Conservation (phyloP, 495 filamentous ascomycete species). For the Aspergillus carlsbadensis region DNA sequence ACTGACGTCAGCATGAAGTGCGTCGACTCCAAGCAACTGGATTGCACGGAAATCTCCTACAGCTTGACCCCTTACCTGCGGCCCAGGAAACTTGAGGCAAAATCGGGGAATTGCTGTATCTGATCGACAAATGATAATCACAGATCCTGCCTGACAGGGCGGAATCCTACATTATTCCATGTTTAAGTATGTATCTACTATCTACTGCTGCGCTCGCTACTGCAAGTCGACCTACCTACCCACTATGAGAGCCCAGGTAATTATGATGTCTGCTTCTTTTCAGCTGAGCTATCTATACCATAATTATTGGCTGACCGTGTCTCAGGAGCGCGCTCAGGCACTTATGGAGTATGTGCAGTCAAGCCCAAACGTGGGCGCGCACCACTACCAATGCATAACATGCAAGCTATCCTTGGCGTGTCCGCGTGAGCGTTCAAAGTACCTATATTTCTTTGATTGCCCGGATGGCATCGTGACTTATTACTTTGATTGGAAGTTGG, state of each 20-base stretch:
- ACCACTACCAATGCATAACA: constrained; percentile 1
- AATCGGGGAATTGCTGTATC: constrained; percentile 3
- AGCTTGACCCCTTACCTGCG: neutral
- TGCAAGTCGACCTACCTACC: too few species aligned
- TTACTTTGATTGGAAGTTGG: neutral
- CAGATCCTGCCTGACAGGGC: constrained; percentile 15
- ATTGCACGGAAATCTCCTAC: neutral
- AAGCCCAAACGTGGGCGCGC: neutral
- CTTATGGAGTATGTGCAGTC: neutral
- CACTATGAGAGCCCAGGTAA: too few species aligned
- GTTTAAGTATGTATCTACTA: too few species aligned
- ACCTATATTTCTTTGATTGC: neutral
- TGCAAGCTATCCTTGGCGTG: neutral
- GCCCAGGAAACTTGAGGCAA: neutral
- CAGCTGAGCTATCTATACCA: neutral
- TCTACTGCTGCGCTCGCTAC: too few species aligned
- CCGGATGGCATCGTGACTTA: neutral
- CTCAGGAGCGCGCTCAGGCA: neutral
- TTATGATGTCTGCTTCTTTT: neutral
- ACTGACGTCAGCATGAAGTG: constrained; percentile 7
- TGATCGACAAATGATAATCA: constrained; percentile 17
- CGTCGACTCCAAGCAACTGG: neutral
- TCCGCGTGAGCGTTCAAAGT: neutral
- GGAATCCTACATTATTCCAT: constrained; percentile 20
- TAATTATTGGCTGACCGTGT: neutral